Conservation (phyloP, 108 stramenopile species). For the Cyclotella kingstonii region DNA sequence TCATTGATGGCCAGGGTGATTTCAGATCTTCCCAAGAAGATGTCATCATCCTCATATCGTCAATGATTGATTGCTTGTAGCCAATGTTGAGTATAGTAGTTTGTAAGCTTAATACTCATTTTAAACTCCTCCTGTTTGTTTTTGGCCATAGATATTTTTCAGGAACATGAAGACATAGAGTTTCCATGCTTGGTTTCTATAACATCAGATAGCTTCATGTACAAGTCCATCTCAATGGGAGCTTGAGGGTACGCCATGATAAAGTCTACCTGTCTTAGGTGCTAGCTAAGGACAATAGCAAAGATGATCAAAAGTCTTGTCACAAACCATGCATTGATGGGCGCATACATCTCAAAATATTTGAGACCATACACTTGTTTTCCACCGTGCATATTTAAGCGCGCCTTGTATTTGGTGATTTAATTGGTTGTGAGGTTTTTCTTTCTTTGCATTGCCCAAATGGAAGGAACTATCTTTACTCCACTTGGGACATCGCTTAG, state of each 20-base stretch:
- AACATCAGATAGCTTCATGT: conserved; percentile 19
- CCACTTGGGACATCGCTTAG: conserved; percentile 8
- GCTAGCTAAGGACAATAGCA: background rate
- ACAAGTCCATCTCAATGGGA: conserved; percentile 18
- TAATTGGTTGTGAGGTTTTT: conserved; percentile 16
- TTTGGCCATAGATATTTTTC: conserved; percentile 42
- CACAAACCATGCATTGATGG: conserved; percentile 19
- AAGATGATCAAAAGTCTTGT: conserved; percentile 8
- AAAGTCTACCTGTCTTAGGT: conserved; percentile 3
- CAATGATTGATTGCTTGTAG: conserved; percentile 36
- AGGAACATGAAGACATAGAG: background rate
- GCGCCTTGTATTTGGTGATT: conserved; percentile 31
- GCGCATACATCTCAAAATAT: conserved; percentile 19
- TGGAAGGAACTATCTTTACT: conserved; percentile 5
- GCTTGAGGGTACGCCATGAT: conserved; percentile 26
- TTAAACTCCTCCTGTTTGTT: conserved; percentile 49
- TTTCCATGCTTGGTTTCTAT: conserved; percentile 2
- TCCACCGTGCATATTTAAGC: conserved; percentile 20
- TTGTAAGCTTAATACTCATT: conserved; percentile 25
- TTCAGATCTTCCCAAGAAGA: conserved; percentile 2
- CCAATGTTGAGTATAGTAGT: conserved; percentile 19
- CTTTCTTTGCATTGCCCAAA: conserved; percentile 41
- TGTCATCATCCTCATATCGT: conserved; percentile 41
- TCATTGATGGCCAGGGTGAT: no score
- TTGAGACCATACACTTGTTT: conserved; percentile 9